Evolutionary conservation across 768 basidiomycete genomes (phyloP).

Genomic region (Panellus pusillus): DNA sequence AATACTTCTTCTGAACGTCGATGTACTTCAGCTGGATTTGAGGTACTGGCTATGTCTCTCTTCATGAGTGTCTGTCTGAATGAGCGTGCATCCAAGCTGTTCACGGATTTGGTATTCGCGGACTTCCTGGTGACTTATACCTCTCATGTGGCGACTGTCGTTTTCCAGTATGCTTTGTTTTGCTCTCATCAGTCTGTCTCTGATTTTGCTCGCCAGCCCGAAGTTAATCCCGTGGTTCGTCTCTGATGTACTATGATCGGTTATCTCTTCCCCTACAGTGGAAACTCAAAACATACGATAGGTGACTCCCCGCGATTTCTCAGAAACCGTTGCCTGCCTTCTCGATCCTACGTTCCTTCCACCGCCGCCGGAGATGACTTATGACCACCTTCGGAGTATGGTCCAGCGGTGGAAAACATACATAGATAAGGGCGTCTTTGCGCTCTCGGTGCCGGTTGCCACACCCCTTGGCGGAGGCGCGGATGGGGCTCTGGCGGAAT

Average conservation of each 20-base stretch:
- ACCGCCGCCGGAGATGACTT: constrained; percentile 21
- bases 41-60: constrained; percentile 45
- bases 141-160: constrained; percentile 74
- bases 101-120: constrained; percentile 90
- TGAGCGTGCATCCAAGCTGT: constrained; percentile 53
- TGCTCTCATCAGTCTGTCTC: neutral
- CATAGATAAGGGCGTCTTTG: constrained; percentile 68
- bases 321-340: constrained; percentile 53
- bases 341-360: constrained; percentile 66
- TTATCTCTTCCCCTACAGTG: neutral
- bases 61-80: neutral
- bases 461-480: constrained; percentile 51
- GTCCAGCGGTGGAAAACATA: constrained; percentile 72
- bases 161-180: constrained; percentile 73
- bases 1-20: neutral
- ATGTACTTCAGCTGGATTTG: constrained; percentile 73
- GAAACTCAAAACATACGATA: neutral
- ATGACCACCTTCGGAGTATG: constrained; percentile 54
- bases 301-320: constrained; percentile 82
- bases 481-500: constrained; percentile 36
- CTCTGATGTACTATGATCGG: constrained; percentile 54
- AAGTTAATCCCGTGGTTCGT: constrained; percentile 98
- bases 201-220: constrained; percentile 51
- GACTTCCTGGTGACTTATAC: constrained; percentile 92
- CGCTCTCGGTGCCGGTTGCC: constrained; percentile 64